Evolutionary conservation across 495 filamentous ascomycete species (phyloP).

Genomic region (Clohesyomyces aquaticus): DNA sequence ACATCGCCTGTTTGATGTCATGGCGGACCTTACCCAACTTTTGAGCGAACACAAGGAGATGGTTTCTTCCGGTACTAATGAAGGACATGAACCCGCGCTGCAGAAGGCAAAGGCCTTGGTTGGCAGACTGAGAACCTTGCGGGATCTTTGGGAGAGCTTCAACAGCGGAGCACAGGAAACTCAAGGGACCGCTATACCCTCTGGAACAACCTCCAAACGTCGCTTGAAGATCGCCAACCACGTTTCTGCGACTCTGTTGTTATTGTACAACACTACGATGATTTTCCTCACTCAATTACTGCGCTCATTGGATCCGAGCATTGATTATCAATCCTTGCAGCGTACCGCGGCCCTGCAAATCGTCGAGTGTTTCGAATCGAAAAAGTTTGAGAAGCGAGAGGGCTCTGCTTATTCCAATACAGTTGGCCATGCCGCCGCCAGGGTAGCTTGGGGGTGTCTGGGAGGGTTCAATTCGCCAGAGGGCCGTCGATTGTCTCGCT

Average conservation of each 20-base stretch:
- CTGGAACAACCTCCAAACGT: background rate
- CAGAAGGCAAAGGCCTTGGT: background rate
- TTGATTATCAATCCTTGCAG: background rate
- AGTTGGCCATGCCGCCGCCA: slow-evolving; percentile 15
- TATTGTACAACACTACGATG: slow-evolving; percentile 17
- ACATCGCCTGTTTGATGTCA: slow-evolving; percentile 13
- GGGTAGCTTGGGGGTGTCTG: slow-evolving; percentile 19
- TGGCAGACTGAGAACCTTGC: background rate
- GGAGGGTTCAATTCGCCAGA: slow-evolving; percentile 19
- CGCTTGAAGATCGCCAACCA: slow-evolving; percentile 10
- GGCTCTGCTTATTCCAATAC: slow-evolving; percentile 11
- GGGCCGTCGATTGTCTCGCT: slow-evolving; percentile 13
- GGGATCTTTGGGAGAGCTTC: background rate
- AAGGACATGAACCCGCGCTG: background rate
- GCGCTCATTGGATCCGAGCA: slow-evolving; percentile 10
- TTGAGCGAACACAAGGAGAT: background rate
- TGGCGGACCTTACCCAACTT: slow-evolving; percentile 21
- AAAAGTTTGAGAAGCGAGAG: background rate
- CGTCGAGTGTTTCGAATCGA: slow-evolving; percentile 6
- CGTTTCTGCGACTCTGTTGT: slow-evolving; percentile 7
- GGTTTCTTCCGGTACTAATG: background rate
- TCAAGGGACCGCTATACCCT: no score
- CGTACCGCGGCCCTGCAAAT: slow-evolving; percentile 17
- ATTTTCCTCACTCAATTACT: slow-evolving; percentile 7
- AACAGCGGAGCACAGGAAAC: no score